Conservation (phyloP, 2,329 filamentous ascomycete genomes). For the Monilinia aucupariae region DNA sequence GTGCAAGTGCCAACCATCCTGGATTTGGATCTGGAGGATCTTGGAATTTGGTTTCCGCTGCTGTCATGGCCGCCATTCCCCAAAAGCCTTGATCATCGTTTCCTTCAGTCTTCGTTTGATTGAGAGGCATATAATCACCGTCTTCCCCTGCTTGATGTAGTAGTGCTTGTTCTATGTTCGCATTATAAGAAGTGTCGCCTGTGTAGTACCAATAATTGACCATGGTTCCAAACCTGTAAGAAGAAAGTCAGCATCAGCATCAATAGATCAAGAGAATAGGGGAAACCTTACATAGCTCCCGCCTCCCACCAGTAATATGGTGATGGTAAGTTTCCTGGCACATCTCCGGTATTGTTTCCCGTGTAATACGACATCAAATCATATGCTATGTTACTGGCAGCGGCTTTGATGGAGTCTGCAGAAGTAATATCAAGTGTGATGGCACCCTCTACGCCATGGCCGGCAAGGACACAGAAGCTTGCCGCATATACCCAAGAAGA, state of each 20-base stretch:
- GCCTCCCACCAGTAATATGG: constrained; percentile 32
- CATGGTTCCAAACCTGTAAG: constrained; percentile 47
- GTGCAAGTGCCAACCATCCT: constrained; percentile 64
- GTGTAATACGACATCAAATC: constrained; percentile 49
- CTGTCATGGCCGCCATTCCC: constrained; percentile 63
- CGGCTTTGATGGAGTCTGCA: constrained; percentile 32
- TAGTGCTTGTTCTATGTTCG: constrained; percentile 55
- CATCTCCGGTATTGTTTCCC: constrained; percentile 42
- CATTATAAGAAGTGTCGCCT: constrained; percentile 57
- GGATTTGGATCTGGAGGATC: constrained; percentile 50
- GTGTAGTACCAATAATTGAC: constrained; percentile 82
- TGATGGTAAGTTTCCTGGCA: constrained; percentile 43
- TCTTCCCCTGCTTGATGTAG: constrained; percentile 66
- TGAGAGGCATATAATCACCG: constrained; percentile 69
- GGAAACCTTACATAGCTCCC: constrained; percentile 47
- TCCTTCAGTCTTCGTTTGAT: constrained; percentile 53
- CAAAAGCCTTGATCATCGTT: constrained; percentile 63
- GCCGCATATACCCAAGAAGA: constrained; percentile 8
- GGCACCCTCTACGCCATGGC: constrained; percentile 14
- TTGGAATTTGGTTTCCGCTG: constrained; percentile 59
- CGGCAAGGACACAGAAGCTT: constrained; percentile 6
- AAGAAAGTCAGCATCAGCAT: background rate
- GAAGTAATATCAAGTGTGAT: constrained; percentile 13
- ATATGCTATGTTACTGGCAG: constrained; percentile 36
- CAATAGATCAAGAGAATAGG: background rate